These are phyloP conservation scores for Curvularia eragrostidis DNA, from an alignment of 2,329 filamentous ascomycete species.

Conservation along the genomic window DNA sequence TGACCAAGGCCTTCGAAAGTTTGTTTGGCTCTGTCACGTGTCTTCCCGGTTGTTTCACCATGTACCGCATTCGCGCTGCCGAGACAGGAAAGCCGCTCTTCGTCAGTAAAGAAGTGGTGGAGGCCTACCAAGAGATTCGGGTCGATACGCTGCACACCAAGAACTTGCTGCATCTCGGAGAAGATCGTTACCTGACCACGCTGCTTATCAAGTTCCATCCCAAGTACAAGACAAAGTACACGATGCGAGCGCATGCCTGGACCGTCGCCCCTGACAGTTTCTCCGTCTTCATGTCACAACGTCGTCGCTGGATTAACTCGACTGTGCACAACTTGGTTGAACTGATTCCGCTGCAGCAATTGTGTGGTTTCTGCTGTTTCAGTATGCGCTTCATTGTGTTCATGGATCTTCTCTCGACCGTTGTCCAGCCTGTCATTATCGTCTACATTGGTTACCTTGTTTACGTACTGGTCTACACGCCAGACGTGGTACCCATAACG, in stretches of 20 bases:
- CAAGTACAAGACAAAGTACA: slow-evolving; percentile 98
- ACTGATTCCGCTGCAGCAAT: slow-evolving; percentile 88
- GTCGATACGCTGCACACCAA: slow-evolving; percentile 99
- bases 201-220: slow-evolving; percentile 89
- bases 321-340: slow-evolving; percentile 98
- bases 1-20: slow-evolving; percentile 96
- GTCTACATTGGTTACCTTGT: slow-evolving; percentile 91
- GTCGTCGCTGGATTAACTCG: slow-evolving; percentile 99
- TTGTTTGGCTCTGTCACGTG: slow-evolving; percentile 97
- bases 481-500: slow-evolving; percentile 75
- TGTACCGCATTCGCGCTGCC: slow-evolving; percentile 95
- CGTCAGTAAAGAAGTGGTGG: slow-evolving; percentile 89
- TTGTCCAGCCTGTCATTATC: slow-evolving; percentile 89
- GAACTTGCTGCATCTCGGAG: slow-evolving; percentile 93
- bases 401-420: slow-evolving; percentile 86
- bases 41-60: slow-evolving; percentile 97
- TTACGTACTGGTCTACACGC: slow-evolving; percentile 69
- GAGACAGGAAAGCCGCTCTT: slow-evolving; percentile 96
- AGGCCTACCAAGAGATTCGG: slow-evolving; percentile 87
- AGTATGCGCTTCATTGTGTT: slow-evolving; percentile 99
- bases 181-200: slow-evolving; percentile 97
- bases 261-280: slow-evolving; percentile 96
- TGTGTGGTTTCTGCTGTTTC: slow-evolving; percentile 99
- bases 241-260: slow-evolving; percentile 90
- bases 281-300: slow-evolving; percentile 94